Percentiles rank a stretch among this genome's conserved stretches.
Evolutionary conservation across 257 asterid species (phyloP).

Genomic region (Anisodus tanguticus): DNA sequence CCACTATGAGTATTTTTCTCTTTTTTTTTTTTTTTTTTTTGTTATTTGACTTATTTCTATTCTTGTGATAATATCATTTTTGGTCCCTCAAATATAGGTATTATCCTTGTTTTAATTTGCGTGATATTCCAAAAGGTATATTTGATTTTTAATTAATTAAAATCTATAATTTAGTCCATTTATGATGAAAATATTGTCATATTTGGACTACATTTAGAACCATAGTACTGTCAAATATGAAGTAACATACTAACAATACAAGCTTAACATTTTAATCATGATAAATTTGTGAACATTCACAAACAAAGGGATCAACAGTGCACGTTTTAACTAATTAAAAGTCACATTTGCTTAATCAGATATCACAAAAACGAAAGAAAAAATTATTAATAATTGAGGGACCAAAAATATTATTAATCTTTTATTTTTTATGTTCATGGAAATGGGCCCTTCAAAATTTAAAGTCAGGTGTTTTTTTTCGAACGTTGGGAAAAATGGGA

Average conservation of each 20-base stretch:
- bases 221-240: not conserved
- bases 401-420: not conserved
- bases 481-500: constrained; percentile 42
- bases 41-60: too few species aligned
- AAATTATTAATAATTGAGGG: not conserved
- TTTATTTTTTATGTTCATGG: not conserved
- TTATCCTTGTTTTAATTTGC: too few species aligned
- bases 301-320: not conserved
- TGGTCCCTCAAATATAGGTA: not conserved
- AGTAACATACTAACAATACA: not conserved
- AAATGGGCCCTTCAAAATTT: constrained; percentile 33
- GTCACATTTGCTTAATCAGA: not conserved
- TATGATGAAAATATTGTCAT: not conserved
- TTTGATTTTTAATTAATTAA: not conserved
- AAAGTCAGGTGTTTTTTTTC: constrained; percentile 33
- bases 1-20: constrained; percentile 21
- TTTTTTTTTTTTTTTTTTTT: too few species aligned
- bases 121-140: not conserved
- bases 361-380: not conserved
- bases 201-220: too few species aligned
- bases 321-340: not conserved
- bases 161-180: not conserved
- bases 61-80: not conserved
- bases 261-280: not conserved
- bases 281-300: not conserved